Conservation (phyloP, 768 basidiomycete genomes). For the Naganishia vishniacii region DNA sequence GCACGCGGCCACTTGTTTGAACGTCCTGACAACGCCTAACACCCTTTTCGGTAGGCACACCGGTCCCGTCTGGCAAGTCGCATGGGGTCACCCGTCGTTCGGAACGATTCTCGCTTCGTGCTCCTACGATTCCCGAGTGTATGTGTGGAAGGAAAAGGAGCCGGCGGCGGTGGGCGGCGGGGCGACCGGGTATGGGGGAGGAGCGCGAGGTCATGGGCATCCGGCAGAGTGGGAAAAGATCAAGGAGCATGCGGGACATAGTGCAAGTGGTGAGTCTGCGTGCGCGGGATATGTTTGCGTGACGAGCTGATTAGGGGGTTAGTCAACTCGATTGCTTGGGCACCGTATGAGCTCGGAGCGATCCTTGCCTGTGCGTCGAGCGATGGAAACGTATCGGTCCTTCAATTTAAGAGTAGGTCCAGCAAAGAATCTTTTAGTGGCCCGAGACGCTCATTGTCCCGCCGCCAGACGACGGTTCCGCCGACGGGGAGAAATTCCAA, state of each 20-base stretch:
- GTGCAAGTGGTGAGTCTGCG: conserved; percentile 69
- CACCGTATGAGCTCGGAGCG: conserved; percentile 95
- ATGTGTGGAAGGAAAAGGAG: conserved; percentile 84
- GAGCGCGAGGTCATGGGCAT: conserved; percentile 29
- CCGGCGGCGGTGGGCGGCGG: conserved; percentile 28
- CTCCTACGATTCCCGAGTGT: conserved; percentile 94
- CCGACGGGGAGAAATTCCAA: conserved; percentile 89
- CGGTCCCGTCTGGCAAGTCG: conserved; percentile 95
- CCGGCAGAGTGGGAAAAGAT: conserved; percentile 81
- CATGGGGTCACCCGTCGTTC: conserved; percentile 97
- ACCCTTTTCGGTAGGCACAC: conserved; percentile 64
- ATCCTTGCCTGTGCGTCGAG: conserved; percentile 95
- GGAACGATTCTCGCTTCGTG: conserved; percentile 96
- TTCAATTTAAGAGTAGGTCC: conserved; percentile 85
- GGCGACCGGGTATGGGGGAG: conserved; percentile 37
- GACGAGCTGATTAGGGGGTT: neutral
- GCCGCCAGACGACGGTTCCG: conserved; percentile 80
- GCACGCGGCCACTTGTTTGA: conserved; percentile 19
- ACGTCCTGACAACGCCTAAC: neutral
- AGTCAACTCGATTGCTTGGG: conserved; percentile 99
- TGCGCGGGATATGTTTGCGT: neutral
- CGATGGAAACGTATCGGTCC: conserved; percentile 91
- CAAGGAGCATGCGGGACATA: conserved; percentile 90
- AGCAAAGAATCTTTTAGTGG: neutral
- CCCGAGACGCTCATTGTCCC: neutral